Evolutionary conservation across 2,329 filamentous ascomycete genomes (phyloP).

Genomic region (Sclerotinia subarctica): DNA sequence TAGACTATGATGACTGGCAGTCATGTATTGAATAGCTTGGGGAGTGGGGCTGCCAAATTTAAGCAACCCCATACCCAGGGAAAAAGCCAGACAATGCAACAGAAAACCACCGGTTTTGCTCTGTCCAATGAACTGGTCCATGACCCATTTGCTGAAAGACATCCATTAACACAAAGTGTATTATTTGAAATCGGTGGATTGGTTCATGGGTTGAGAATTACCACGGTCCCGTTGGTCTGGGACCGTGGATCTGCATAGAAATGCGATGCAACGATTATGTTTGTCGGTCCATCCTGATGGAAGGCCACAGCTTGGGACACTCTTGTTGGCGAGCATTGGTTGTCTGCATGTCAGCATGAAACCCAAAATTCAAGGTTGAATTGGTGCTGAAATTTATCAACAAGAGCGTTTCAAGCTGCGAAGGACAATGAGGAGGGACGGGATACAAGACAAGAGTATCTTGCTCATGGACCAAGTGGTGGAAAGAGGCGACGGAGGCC

Average conservation of each 20-base stretch:
- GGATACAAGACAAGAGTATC: background rate
- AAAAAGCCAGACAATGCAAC: constrained; percentile 96
- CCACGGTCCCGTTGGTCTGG: constrained; percentile 58
- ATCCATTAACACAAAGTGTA: constrained; percentile 47
- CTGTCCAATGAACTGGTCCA: constrained; percentile 99
- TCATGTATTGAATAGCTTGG: constrained; percentile 19
- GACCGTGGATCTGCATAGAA: constrained; percentile 40
- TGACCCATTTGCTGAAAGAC: constrained; percentile 47
- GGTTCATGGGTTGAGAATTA: constrained; percentile 85
- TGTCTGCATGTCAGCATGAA: background rate
- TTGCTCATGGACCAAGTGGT: background rate
- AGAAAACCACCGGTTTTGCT: constrained; percentile 96
- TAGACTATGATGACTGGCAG: constrained; percentile 3
- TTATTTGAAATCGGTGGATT: constrained; percentile 99
- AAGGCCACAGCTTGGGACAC: constrained; percentile 6
- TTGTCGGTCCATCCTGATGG: background rate
- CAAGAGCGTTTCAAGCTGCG: background rate
- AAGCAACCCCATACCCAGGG: constrained; percentile 70
- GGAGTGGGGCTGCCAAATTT: constrained; percentile 14
- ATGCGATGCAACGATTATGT: constrained; percentile 18
- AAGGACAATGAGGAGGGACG: background rate
- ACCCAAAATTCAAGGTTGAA: background rate
- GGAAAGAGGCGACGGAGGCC: constrained; percentile 2
- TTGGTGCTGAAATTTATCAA: background rate
- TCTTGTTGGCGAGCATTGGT: constrained; percentile 3